Evolutionary conservation across 495 filamentous ascomycete genomes (phyloP), one percentile per base, ranked within the genome.

Genomic region (Penicillium samsonianum): DNA sequence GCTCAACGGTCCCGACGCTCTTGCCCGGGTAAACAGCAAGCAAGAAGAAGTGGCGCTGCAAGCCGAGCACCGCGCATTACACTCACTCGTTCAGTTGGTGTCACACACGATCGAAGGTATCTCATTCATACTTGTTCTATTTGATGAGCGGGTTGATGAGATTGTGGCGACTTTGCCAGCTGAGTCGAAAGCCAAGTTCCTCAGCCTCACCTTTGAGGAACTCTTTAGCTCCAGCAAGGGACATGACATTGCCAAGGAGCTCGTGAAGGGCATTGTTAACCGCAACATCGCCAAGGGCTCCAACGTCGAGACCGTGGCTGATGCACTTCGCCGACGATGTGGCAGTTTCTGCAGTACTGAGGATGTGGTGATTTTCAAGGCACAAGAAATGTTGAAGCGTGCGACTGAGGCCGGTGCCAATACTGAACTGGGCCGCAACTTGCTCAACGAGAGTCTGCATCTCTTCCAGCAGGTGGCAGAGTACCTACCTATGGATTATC

Each of bases 211-310:
- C 0, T 99, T 88, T 64, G 89, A 96, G 67, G 79, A 82, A 30
- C 84, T 99, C 1, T 98, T 97, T 71, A 88, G 89, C 17, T 85
- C 87, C 26, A 70, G 74, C 30, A 79, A 81, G 37, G 94, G 95
- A 10, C 90, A 91, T 56, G 90, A 96, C 22, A 82, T 98, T n/a
- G 95, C 92, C 20, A 96, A 96, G 73, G 87, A 96, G 55, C 78
- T 99, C 3, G 95, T 99, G 38, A 98, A 97, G 71, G 92, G 92
- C 2, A 97, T 99, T 60, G 94, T 99, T 53, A 98, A 98, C 73
- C 82, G 91, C 37, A 98, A 95, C 71, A 98, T 99, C 65, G 90
- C 90, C 38, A 92, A 88, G 61, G 94, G 94, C 22, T 89, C 91
- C 22, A 98, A 96, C 63, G 93, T 99, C 17, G 94, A 99, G 70